These are phyloP conservation scores for Clathrus columnatus DNA, from an alignment of 768 basidiomycete species.

Conservation along the genomic window DNA sequence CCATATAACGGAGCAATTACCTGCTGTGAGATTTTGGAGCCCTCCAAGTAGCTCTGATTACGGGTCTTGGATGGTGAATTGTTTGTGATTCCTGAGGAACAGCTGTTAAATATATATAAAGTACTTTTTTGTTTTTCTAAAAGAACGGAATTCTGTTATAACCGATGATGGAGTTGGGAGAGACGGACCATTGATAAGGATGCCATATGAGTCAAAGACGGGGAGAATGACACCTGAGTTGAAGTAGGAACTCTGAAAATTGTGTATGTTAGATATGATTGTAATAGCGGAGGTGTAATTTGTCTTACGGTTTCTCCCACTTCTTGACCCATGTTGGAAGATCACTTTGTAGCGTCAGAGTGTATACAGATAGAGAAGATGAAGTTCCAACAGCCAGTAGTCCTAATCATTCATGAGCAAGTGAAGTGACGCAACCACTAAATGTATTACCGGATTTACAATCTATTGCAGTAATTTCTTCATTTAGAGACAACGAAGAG, in stretches of 20 bases:
- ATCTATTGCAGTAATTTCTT: slow-evolving; percentile 54
- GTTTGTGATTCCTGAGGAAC: slow-evolving; percentile 59
- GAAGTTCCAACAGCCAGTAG: slow-evolving; percentile 63
- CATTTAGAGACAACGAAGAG: slow-evolving; percentile 64
- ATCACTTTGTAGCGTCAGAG: slow-evolving; percentile 71
- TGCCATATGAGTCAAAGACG: slow-evolving; percentile 67
- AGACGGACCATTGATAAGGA: slow-evolving; percentile 47
- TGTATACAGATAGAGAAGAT: slow-evolving; percentile 59
- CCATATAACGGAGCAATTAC: slow-evolving; percentile 30
- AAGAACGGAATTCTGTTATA: slow-evolving; percentile 2
- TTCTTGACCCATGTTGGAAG: slow-evolving; percentile 77
- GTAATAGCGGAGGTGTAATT: slow-evolving; percentile 15
- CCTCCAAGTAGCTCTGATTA: slow-evolving; percentile 66
- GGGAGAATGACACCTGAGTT: slow-evolving; percentile 54
- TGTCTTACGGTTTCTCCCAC: slow-evolving; percentile 62
- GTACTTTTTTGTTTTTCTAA: slow-evolving; percentile 43
- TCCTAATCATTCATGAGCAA: slow-evolving; percentile 39
- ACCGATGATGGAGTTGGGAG: background rate
- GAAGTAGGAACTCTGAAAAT: slow-evolving; percentile 39
- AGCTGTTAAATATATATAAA: slow-evolving; percentile 65
- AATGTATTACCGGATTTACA: slow-evolving; percentile 58
- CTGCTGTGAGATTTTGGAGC: slow-evolving; percentile 57
- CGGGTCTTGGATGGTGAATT: slow-evolving; percentile 65
- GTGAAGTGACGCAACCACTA: slow-evolving; percentile 1
- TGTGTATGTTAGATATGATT: background rate